These are phyloP conservation scores for Lactarius hatsudake DNA, from an alignment of 768 basidiomycete species.

Conservation along the genomic window DNA sequence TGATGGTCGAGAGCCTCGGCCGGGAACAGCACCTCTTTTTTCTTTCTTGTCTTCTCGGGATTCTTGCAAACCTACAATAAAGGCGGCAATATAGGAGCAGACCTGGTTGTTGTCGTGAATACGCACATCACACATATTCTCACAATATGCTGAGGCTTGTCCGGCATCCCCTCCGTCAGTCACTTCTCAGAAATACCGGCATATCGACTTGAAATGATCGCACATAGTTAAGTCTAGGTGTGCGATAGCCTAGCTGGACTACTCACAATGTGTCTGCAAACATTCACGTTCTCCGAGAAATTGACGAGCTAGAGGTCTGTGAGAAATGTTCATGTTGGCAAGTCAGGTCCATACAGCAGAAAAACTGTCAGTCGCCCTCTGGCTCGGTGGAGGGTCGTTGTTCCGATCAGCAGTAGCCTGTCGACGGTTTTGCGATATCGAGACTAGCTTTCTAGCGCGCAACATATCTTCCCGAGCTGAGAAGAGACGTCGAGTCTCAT, in stretches of 20 bases:
- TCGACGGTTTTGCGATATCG: slow-evolving; percentile 46
- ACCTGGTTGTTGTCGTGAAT: neutral
- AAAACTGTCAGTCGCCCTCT: slow-evolving; percentile 64
- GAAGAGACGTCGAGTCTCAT: neutral
- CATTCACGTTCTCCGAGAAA: slow-evolving; percentile 55
- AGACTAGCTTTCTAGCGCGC: slow-evolving; percentile 52
- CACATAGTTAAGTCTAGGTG: neutral
- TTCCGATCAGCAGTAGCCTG: slow-evolving; percentile 39
- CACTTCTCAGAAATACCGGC: slow-evolving; percentile 75
- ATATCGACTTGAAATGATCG: slow-evolving; percentile 51
- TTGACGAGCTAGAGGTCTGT: slow-evolving; percentile 39
- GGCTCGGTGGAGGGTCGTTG: slow-evolving; percentile 60
- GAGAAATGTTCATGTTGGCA: slow-evolving; percentile 28
- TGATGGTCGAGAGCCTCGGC: slow-evolving; percentile 35
- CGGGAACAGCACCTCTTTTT: slow-evolving; percentile 49
- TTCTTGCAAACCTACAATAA: slow-evolving; percentile 67
- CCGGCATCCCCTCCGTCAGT: slow-evolving; percentile 50
- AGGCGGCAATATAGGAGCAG: neutral
- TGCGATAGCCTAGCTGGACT: neutral
- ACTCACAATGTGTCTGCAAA: slow-evolving; percentile 73
- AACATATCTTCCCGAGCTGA: slow-evolving; percentile 74
- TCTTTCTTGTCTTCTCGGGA: slow-evolving; percentile 58
- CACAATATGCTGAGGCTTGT: slow-evolving; percentile 52
- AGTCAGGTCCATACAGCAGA: slow-evolving; percentile 44
- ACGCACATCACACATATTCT: slow-evolving; percentile 79